phyloP scores from a whole-genome alignment of 495 filamentous ascomycete genomes.

The Podospora pseudoanserina region DNA sequence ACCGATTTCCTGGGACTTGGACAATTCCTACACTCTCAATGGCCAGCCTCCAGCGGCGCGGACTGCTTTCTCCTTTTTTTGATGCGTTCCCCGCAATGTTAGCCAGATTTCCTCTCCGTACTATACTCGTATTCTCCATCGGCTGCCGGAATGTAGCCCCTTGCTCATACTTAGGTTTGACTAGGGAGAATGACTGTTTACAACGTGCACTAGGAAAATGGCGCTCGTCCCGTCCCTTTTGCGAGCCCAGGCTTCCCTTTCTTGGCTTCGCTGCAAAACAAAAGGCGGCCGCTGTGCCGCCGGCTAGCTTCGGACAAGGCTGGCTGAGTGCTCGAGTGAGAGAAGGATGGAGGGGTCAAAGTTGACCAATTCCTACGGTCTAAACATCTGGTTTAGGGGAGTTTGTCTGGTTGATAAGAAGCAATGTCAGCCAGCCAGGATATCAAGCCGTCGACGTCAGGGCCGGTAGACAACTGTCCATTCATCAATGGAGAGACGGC shows the following conservation, averaged over 20 bases:
- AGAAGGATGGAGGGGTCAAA: not conserved
- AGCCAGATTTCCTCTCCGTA: not conserved
- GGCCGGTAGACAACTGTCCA: not conserved
- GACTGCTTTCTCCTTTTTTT: not conserved
- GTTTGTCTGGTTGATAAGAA: not conserved
- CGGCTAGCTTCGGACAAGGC: not conserved
- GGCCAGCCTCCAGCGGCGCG: not conserved
- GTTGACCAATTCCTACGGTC: too few relatives aligned
- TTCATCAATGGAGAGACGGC: not conserved
- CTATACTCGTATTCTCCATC: not conserved
- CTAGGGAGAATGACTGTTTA: not conserved
- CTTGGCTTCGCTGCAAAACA: not conserved
- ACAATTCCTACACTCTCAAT: not conserved
- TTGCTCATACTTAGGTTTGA: not conserved
- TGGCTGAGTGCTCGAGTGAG: not conserved
- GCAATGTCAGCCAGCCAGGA: not conserved
- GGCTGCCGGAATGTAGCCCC: not conserved
- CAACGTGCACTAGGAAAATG: slow-evolving; percentile 1
- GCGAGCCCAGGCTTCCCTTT: not conserved
- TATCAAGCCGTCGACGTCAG: not conserved
- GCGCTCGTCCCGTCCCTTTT: not conserved
- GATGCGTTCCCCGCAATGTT: not conserved
- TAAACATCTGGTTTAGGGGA: not conserved
- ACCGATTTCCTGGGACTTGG: not conserved
- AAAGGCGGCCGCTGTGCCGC: not conserved